Conservation (phyloP, 257 asterid species). For the Hygrophila difformis region DNA sequence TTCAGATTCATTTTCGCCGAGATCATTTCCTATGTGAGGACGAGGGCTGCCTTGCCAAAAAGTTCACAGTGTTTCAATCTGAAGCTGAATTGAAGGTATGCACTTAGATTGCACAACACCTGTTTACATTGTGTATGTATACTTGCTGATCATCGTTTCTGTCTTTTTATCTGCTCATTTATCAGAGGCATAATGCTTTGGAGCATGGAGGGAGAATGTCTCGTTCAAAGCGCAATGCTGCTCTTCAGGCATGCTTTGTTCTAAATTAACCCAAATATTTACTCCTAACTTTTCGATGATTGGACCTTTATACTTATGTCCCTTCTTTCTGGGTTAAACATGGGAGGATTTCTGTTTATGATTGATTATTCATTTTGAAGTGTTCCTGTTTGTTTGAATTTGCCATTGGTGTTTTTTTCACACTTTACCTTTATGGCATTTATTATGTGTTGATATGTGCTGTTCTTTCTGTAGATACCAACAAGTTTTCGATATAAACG, state of each 20-base stretch:
- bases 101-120: neutral
- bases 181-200: conserved; percentile 82
- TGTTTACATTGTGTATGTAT: neutral
- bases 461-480: conserved; percentile 50
- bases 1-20: conserved; percentile 75
- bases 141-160: conserved; percentile 8
- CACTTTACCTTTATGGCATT: conserved; percentile 8
- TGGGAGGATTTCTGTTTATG: neutral
- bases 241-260: conserved; percentile 71
- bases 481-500: conserved; percentile 84
- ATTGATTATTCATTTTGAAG: conserved; percentile 2
- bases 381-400: neutral
- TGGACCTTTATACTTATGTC: neutral
- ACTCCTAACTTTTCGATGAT: neutral
- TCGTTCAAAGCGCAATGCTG: conserved; percentile 90
- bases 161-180: conserved; percentile 9
- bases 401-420: neutral
- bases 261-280: conserved; percentile 4
- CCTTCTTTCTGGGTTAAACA: neutral
- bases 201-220: conserved; percentile 99
- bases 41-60: conserved; percentile 76
- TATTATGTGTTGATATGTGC: conserved; percentile 10
- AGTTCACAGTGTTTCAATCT: conserved; percentile 69
- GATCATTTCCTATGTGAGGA: conserved; percentile 91
- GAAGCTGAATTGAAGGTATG: conserved; percentile 86